Evolutionary conservation across 306 rosid species (phyloP).

Genomic region (Cicer cuneatum): DNA sequence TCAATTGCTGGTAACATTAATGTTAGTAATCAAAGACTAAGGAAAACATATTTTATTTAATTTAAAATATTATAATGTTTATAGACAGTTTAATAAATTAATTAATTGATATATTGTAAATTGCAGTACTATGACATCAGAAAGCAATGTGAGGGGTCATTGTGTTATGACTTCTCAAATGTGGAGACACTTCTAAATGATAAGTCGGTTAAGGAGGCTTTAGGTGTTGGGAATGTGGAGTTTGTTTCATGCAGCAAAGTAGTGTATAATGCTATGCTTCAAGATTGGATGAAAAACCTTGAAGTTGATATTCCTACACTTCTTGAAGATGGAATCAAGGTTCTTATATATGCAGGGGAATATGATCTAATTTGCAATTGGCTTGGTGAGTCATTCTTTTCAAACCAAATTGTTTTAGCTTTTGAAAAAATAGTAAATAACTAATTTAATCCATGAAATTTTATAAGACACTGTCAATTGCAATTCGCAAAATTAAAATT

Average conservation of each 20-base stretch:
- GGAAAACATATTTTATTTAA: background rate
- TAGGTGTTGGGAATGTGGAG: constrained; percentile 71
- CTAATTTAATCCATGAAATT: no score
- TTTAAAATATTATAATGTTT: background rate
- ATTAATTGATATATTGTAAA: background rate
- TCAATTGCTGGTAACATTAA: constrained; percentile 51
- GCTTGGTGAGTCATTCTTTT: constrained; percentile 64
- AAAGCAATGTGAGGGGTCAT: constrained; percentile 70
- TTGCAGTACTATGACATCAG: constrained; percentile 84
- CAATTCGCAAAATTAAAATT: no score
- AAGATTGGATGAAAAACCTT: constrained; percentile 82
- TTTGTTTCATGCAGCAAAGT: constrained; percentile 68
- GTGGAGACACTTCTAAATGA: constrained; percentile 66
- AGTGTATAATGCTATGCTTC: constrained; percentile 62
- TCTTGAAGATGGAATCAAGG: constrained; percentile 78
- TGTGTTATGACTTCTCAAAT: constrained; percentile 85
- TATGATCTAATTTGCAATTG: constrained; percentile 92
- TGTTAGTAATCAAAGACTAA: constrained; percentile 49
- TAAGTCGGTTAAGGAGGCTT: constrained; percentile 57
- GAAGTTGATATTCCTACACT: constrained; percentile 80
- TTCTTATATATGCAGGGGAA: constrained; percentile 85
- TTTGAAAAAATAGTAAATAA: no score
- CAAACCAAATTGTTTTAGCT: background rate
- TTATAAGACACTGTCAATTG: no score
- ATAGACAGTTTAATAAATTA: no score